phyloP scores from a whole-genome alignment of 1,284 basidiomycete genomes.

The Filobasidium uniguttulatum region DNA sequence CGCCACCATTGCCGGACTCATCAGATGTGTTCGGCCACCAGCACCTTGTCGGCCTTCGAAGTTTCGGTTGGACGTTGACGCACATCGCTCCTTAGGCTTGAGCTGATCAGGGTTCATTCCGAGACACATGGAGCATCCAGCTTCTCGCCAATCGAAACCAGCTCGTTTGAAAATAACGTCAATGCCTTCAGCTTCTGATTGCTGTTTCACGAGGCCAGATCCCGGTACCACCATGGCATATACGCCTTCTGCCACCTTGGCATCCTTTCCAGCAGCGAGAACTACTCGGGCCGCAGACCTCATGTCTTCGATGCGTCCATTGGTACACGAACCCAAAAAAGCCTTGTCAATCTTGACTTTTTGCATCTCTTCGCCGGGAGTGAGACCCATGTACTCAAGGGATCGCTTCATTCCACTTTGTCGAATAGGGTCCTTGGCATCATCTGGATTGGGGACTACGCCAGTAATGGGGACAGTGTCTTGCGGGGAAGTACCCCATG shows the following conservation, averaged over 20 bases:
- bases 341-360: constrained; percentile 80
- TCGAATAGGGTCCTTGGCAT: constrained; percentile 53
- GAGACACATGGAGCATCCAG: constrained; percentile 94
- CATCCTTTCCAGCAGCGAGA: constrained; percentile 38
- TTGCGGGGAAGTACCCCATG: constrained; percentile 93
- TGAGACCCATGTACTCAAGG: constrained; percentile 82
- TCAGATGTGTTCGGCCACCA: constrained; percentile 80
- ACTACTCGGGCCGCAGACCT: constrained; percentile 77
- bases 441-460: constrained; percentile 63
- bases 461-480: constrained; percentile 82
- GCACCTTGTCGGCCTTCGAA: constrained; percentile 88
- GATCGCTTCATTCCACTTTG: constrained; percentile 65
- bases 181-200: constrained; percentile 85
- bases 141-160: constrained; percentile 95
- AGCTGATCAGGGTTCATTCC: constrained; percentile 97
- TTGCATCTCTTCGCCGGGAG: constrained; percentile 68
- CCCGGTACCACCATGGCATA: constrained; percentile 93
- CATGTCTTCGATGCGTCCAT: constrained; percentile 89
- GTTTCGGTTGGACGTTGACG: constrained; percentile 92
- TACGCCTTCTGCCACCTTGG: constrained; percentile 60
- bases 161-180: constrained; percentile 84
- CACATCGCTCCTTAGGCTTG: constrained; percentile 76
- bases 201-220: constrained; percentile 85
- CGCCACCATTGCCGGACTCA: constrained; percentile 91
- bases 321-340: constrained; percentile 94